phyloP scores from a whole-genome alignment of 371 early-diverging fungal species.

The Actinomortierella ambigua region DNA sequence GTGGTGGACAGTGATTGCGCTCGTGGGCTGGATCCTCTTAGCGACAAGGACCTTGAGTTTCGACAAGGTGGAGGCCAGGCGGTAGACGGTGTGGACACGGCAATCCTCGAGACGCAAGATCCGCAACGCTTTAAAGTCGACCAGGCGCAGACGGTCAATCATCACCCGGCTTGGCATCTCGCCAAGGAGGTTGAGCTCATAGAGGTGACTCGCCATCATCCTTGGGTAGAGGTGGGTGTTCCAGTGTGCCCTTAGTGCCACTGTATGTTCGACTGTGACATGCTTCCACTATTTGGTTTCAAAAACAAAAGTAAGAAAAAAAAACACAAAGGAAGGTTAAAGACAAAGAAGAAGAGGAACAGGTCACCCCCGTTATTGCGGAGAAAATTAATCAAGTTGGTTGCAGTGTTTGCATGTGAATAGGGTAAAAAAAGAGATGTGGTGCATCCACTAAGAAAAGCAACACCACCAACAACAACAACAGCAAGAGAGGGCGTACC shows the following conservation, averaged over 20 bases:
- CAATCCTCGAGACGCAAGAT: conserved; percentile 23
- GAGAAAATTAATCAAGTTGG: too few relatives aligned
- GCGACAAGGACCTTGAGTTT: conserved; percentile 30
- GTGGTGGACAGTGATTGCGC: too few relatives aligned
- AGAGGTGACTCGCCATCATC: conserved; percentile 11
- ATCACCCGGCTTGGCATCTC: conserved; percentile 23
- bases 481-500: conserved; percentile 2
- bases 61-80: conserved; percentile 19
- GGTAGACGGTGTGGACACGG: conserved; percentile 27
- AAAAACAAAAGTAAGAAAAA: background rate
- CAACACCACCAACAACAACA: too few relatives aligned
- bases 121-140: conserved; percentile 13
- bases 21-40: conserved; percentile 8
- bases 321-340: too few relatives aligned
- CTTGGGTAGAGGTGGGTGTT: conserved; percentile 14
- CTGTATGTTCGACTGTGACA: conserved; percentile 17
- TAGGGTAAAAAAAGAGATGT: too few relatives aligned
- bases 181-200: conserved; percentile 22
- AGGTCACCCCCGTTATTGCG: too few relatives aligned
- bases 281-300: conserved; percentile 18
- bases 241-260: conserved; percentile 22
- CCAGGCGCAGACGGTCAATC: conserved; percentile 20
- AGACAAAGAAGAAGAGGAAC: too few relatives aligned
- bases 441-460: too few relatives aligned
- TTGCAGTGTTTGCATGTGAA: too few relatives aligned